Evolutionary conservation across 2,329 filamentous ascomycete species (phyloP), one percentile per base, ranked within the genome.

Genomic region (Aspergillus proliferans): DNA sequence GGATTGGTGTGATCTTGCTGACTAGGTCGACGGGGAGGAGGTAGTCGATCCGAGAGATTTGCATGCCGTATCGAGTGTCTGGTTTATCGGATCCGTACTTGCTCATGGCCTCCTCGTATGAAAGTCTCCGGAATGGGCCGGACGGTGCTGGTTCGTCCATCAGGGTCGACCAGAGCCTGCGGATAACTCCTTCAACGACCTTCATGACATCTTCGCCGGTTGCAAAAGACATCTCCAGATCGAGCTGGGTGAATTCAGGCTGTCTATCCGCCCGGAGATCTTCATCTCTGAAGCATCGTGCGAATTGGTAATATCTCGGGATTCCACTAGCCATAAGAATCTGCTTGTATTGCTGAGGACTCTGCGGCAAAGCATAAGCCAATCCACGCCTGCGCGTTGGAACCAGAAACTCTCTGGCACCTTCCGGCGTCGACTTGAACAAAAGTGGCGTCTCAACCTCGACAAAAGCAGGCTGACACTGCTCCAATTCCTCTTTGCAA

Each of bases 291-390:
- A 96, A 98, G 64, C 93, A 98, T 55, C 84, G 85, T 1, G 93
- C 94, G 71, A 96, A 89, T 61, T 98, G 93, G 68, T 86, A 94
- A 66, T 98, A 98, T 38, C 80, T 82, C 1, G 78, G 73, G 9
- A 96, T 80, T 0, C 92, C 92, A 52, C 87, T 87, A 0, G 90
- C 88, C 90, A 98, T 97, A 39, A 98, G 79, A 2, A 96, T 88
- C 72, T 98, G 93, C 72, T 98, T 98, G 66, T 97, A 98, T 68
- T 98, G 93, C 67, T 98, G 93, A 0, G 93, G 93, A 56, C 92
- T 97, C 67, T 98, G 94, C 0, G 91, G 91, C 18, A 98, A 75
- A 7, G 93, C 93, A 68, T 97, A 98, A 3, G 88, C 90, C 52
- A 84, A 74, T 0, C 88, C 89, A 1, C 77, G 78, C 33, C 78